phyloP scores from a whole-genome alignment of 225 moss, liverwort and hornwort species.

The Thuidium tamariscinum region DNA sequence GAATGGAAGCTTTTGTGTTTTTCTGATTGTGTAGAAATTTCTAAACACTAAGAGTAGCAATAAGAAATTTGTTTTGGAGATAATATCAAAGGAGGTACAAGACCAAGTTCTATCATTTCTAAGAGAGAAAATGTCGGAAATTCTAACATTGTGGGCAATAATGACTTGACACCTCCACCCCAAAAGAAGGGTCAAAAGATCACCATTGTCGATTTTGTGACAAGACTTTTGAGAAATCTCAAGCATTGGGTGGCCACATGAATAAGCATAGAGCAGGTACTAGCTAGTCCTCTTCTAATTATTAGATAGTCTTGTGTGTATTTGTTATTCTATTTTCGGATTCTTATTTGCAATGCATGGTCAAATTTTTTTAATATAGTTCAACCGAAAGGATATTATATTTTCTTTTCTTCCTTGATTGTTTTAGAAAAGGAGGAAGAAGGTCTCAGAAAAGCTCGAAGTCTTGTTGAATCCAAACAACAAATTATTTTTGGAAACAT shows the following conservation, averaged over 20 bases:
- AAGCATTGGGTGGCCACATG: slow-evolving; percentile 28
- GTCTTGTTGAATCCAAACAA: background rate
- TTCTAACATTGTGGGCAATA: background rate
- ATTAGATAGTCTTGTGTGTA: no score
- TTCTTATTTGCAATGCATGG: background rate
- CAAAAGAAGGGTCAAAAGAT: background rate
- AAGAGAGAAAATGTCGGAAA: background rate
- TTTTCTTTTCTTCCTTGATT: background rate
- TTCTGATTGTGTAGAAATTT: no score
- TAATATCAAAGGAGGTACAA: background rate
- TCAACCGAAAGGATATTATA: no score
- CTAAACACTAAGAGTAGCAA: background rate
- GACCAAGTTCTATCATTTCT: background rate
- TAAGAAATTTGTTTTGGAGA: background rate
- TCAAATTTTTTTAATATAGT: background rate
- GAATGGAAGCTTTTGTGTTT: background rate
- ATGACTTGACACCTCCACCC: no score
- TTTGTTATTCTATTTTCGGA: background rate
- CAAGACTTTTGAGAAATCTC: background rate
- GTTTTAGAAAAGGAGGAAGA: background rate
- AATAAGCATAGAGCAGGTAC: slow-evolving; percentile 8
- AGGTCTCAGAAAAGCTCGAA: background rate
- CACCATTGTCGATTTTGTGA: background rate
- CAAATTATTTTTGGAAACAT: background rate
- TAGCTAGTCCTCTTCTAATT: background rate